A percentile compares a stretch with the other conserved stretches of the same genome.
These are phyloP conservation scores for Diutina neorugosa DNA, from an alignment of 1,139 yeast species.

Conservation along the genomic window DNA sequence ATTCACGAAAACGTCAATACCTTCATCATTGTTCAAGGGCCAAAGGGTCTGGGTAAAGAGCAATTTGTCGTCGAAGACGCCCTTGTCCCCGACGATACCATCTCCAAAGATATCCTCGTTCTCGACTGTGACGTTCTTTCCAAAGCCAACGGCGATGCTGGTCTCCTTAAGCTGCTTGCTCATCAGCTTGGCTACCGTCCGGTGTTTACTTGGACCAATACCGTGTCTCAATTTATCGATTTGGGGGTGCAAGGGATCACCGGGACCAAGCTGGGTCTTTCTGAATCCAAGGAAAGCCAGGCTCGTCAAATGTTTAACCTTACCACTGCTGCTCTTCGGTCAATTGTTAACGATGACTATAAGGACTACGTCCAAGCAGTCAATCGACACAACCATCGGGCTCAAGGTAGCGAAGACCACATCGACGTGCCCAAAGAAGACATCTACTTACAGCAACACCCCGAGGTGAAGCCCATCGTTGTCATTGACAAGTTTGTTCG, in stretches of 20 bases:
- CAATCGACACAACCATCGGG: neutral
- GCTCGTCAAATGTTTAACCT: slow-evolving; percentile 70
- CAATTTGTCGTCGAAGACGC: slow-evolving; percentile 68
- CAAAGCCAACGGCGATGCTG: slow-evolving; percentile 63
- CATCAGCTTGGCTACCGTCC: slow-evolving; percentile 83
- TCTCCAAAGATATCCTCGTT: slow-evolving; percentile 46
- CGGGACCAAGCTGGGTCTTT: slow-evolving; percentile 87
- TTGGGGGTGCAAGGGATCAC: slow-evolving; percentile 82
- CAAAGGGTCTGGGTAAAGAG: slow-evolving; percentile 86
- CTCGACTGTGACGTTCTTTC: slow-evolving; percentile 71
- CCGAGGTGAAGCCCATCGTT: slow-evolving; percentile 78
- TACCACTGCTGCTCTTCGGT: slow-evolving; percentile 57
- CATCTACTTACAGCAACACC: slow-evolving; percentile 74
- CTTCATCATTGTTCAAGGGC: slow-evolving; percentile 82
- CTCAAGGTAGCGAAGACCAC: slow-evolving; percentile 4
- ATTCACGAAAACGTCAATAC: slow-evolving; percentile 53
- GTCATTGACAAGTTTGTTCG: slow-evolving; percentile 63
- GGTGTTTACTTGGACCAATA: slow-evolving; percentile 84
- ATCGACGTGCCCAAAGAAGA: slow-evolving; percentile 43
- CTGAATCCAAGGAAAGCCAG: slow-evolving; percentile 78
- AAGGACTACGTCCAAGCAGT: neutral
- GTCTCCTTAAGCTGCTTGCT: slow-evolving; percentile 57
- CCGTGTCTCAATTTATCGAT: slow-evolving; percentile 69
- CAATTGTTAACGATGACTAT: neutral
- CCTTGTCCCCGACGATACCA: slow-evolving; percentile 29